phyloP scores from a whole-genome alignment of 371 early-diverging fungal genomes.

The Mucor mucedo region DNA sequence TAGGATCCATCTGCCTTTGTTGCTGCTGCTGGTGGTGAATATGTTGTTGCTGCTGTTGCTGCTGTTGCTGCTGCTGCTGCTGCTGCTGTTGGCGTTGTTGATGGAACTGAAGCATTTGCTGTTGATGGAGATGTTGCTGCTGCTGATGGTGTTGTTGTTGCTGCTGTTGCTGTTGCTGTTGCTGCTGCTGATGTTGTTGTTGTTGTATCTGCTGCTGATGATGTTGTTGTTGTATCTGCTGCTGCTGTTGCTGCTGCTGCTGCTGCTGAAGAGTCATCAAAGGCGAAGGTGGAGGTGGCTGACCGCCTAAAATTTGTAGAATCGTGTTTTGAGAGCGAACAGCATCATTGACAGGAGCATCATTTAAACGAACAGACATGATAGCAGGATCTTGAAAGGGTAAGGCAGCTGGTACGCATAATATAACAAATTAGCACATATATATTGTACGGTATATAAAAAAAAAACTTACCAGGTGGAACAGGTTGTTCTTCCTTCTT shows the following conservation, averaged over 20 bases:
- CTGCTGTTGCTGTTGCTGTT: slow-evolving; percentile 13
- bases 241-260: slow-evolving; percentile 26
- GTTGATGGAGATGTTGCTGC: slow-evolving; percentile 43
- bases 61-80: slow-evolving; percentile 19
- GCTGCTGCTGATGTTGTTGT: slow-evolving; percentile 8
- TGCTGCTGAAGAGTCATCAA: slow-evolving; percentile 19
- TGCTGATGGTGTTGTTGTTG: slow-evolving; percentile 15
- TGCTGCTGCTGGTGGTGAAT: slow-evolving; percentile 18
- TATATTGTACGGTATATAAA: not conserved
- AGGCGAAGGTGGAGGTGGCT: slow-evolving; percentile 25
- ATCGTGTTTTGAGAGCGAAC: slow-evolving; percentile 37
- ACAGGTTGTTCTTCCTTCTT: slow-evolving; percentile 15
- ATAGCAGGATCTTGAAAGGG: slow-evolving; percentile 75
- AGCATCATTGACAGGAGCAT: slow-evolving; percentile 12
- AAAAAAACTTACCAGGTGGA: slow-evolving; percentile 10
- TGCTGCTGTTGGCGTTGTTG: slow-evolving; percentile 10
- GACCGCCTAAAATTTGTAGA: slow-evolving; percentile 47
- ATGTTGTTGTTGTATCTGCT: slow-evolving; percentile 16
- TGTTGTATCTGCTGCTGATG: slow-evolving; percentile 13
- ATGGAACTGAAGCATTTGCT: slow-evolving; percentile 22
- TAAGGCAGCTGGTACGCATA: slow-evolving; percentile 13
- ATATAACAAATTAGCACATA: not conserved
- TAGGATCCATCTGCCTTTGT: slow-evolving; percentile 12
- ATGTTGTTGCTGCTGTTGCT: slow-evolving; percentile 26
- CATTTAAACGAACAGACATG: slow-evolving; percentile 62